Evolutionary conservation across 2,329 filamentous ascomycete species (phyloP), one percentile per base, ranked within the genome.

Genomic region (Scedosporium aurantiacum): DNA sequence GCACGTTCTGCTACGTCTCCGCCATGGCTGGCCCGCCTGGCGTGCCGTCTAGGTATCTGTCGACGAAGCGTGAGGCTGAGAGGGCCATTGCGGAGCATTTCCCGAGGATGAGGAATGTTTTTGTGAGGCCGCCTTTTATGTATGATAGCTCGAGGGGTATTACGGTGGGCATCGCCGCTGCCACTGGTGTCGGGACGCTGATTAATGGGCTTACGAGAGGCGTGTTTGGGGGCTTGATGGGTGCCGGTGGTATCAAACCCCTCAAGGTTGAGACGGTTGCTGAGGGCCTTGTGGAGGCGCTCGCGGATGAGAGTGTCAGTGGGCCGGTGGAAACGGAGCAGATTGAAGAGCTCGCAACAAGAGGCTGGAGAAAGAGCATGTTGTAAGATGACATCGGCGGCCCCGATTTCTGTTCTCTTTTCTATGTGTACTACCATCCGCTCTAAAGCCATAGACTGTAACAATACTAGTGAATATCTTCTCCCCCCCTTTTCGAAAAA

Each of bases 61-160:
- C 81, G 43, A 97, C 93, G 14, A 99, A 99, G 76, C 80, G 94
- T 65, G 90, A 96, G 71, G 94, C 94, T 6, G 94, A 99, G 75
- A 82, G 79, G 62, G 81, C 85, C 27, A 90, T 97, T 67, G 76
- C 85, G 37, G 82, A 79, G 61, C 82, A 84, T 65, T 91, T 96
- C 67, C 88, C 89, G 0, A 72, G 78, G 27, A 85, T 95, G 82
- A 83, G 94, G 21, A 85, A 82, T 64, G 77, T 97, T 63, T 97
- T 97, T 72, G 75, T 96, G 61, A 82, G 94, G 32, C 85, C 93
- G 10, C 89, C 89, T 0, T 94, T 99, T 74, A 79, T 99, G 78
- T 99, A 93, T 74, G 94, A 97, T 71, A 82, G 79, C 61, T 91
- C 87, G 63, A 82, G 94, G 64, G 83, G 85, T 16, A 82, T 97